Evolutionary conservation across 768 basidiomycete species (phyloP).

Genomic region (Amanita pseudoporphyria): DNA sequence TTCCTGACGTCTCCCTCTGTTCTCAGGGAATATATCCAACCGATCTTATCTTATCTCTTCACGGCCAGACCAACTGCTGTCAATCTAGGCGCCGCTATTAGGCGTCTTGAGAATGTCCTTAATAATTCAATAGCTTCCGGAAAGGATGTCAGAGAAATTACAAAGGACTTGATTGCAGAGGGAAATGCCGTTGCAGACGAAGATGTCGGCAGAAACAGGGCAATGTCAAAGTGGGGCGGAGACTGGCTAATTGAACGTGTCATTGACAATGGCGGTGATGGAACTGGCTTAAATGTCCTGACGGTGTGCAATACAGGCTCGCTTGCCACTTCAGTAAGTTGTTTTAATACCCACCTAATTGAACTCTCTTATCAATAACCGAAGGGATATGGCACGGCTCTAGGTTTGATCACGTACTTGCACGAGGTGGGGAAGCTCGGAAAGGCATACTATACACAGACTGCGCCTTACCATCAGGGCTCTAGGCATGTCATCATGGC

Average conservation of each 20-base stretch:
- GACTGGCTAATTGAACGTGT: slow-evolving; percentile 67
- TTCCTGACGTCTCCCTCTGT: slow-evolving; percentile 44
- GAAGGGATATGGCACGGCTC: slow-evolving; percentile 94
- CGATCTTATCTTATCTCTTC: slow-evolving; percentile 61
- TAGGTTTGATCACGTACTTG: slow-evolving; percentile 88
- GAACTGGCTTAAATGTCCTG: slow-evolving; percentile 61
- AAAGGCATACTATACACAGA: slow-evolving; percentile 88
- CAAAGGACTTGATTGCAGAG: slow-evolving; percentile 56
- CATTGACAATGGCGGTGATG: slow-evolving; percentile 24
- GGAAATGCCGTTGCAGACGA: slow-evolving; percentile 72
- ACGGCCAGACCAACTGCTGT: slow-evolving; percentile 95
- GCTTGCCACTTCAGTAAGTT: slow-evolving; percentile 80
- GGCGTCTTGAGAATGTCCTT: slow-evolving; percentile 53
- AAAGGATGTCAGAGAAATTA: slow-evolving; percentile 36
- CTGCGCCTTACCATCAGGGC: slow-evolving; percentile 91
- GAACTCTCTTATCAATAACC: slow-evolving; percentile 3
- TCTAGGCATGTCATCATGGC: slow-evolving; percentile 41
- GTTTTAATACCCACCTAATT: background rate
- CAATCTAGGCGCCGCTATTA: slow-evolving; percentile 82
- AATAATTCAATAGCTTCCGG: slow-evolving; percentile 31
- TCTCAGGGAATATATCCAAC: slow-evolving; percentile 45
- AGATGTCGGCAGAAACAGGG: slow-evolving; percentile 78
- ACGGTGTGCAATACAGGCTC: slow-evolving; percentile 98
- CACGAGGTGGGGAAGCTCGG: slow-evolving; percentile 69
- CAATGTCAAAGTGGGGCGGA: slow-evolving; percentile 79